Evolutionary conservation across 306 rosid genomes (phyloP), one percentile per base, ranked within the genome.

Genomic region (Argentina anserina): DNA sequence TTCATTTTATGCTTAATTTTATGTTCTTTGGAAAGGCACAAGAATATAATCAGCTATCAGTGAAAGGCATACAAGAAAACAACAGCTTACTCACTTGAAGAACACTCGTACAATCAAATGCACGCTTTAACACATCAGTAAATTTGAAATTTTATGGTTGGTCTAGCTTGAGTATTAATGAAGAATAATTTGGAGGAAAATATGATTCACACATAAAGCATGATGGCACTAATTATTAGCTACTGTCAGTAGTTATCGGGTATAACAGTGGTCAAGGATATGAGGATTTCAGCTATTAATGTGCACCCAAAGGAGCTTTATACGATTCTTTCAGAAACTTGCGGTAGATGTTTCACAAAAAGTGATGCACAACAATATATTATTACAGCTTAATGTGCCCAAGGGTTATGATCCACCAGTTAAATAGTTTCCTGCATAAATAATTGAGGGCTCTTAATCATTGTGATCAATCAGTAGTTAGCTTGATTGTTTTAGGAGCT

Each of bases 61-160:
- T 29, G 70, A 43, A 45, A 43, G 40, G 71, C 41, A 42, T 45
- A 68, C 59, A 68, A 67, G 71, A 45, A 15, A 28, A 20, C 43
- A 42, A 14, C 6, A 18, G 50, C 52, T 6, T 10, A 63, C 18
- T 63, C 46, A 20, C 28, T 10, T 5, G 5, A 45, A 45, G 72
- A 20, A 31, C 36, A 33, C 33, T 69, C 33, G 46, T 3, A 29
- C 28, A 20, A 50, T n/a, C 7, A 49, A 49, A 18, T 13, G 70
- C 34, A 65, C 28, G 13, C 41, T 65, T 34, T 41, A 65, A 25
- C 34, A 12, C 29, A 41, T 25, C 50, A 60, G 65, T 1, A 14
- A 31, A 31, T 0, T 0, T 60, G 41, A 60, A 60, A 60, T 29
- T 17, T 56, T 60, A 58, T 28, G 50, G 43, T 14, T 40, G 49